Evolutionary conservation across 2,329 filamentous ascomycete genomes (phyloP), one percentile per base, ranked within the genome.

Genomic region (Pseudocercospora fuligena): DNA sequence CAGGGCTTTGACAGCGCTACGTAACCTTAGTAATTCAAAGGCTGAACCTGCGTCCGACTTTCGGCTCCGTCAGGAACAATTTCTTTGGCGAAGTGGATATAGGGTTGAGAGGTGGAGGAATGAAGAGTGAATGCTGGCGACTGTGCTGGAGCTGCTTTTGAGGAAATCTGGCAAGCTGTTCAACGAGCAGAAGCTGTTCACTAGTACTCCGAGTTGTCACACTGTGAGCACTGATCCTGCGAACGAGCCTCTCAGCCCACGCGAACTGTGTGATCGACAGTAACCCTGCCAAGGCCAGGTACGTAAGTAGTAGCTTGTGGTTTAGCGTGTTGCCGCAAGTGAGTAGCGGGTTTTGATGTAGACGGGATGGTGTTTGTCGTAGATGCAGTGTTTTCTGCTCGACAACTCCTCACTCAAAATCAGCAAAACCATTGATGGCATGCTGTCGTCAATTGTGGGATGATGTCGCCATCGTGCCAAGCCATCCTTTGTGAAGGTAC

Each of bases 241-340:
- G 21, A 23, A 19, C n/a, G 16, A 19, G n/a, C 16, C 47, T 21
- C n/a, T 36, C 33, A 36, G 33, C 33, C 33, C 33, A 36, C 33
- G 33, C 4, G 7, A 31, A 27, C 25, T 11, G 49, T 54, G 21
- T 56, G 51, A 56, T 56, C 51, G 51, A 56, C 51, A 19, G 51
- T 56, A 31, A 31, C 51, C 51, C 51, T 56, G 27, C 25, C 51
- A 54, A 54, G 51, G 25, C 51, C 51, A 56, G 51, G 51, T 56
- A 56, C 49, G 49, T 56, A 31, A 27, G 51, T 56, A 51, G 19
- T 12, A 27, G 23, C 51, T 16, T 16, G 51, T 31, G 27, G 23
- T 31, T 29, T 54, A 25, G 51, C 51, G 46, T 49, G n/a, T 19
- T 25, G 46, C n/a, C n/a, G n/a, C n/a, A 47, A 47, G 16, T 47